A percentile compares a stretch with the other conserved stretches of the same genome.
phyloP scores from a whole-genome alignment of 345 rosid genomes.

The Anacardium occidentale region DNA sequence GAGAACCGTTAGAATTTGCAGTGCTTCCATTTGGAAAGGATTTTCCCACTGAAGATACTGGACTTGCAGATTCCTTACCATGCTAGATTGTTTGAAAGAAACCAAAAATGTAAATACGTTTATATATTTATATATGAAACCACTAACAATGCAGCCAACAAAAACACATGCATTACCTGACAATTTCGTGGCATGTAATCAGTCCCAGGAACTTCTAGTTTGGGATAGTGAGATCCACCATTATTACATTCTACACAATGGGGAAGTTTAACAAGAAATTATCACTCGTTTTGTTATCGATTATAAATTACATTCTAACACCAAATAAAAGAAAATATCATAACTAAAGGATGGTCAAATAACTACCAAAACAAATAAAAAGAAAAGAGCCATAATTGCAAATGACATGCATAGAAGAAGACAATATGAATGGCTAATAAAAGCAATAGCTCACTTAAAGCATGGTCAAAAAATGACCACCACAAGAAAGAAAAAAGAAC shows the following conservation, averaged over 20 bases:
- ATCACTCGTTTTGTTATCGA: background rate
- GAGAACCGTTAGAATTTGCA: constrained; percentile 37
- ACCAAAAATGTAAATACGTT: constrained; percentile 3
- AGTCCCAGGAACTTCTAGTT: constrained; percentile 64
- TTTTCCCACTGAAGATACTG: constrained; percentile 33
- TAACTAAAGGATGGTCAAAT: background rate
- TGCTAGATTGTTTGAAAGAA: constrained; percentile 27
- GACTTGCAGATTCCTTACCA: constrained; percentile 33
- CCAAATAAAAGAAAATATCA: constrained; percentile 9
- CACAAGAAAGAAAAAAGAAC: background rate
- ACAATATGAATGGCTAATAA: background rate
- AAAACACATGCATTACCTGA: constrained; percentile 39
- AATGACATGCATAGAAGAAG: background rate
- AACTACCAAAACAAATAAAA: background rate
- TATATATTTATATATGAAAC: background rate
- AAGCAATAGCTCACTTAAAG: constrained; percentile 12
- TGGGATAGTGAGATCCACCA: constrained; percentile 67
- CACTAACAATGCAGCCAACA: constrained; percentile 2
- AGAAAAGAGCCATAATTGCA: background rate
- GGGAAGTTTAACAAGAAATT: constrained; percentile 17
- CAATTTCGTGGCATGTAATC: constrained; percentile 61
- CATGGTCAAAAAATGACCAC: background rate
- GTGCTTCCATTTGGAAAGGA: constrained; percentile 42
- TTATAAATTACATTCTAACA: constrained; percentile 1
- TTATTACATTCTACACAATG: constrained; percentile 49